Evolutionary conservation across 1,284 basidiomycete species (phyloP).

Genomic region (Wolfiporia cocos): DNA sequence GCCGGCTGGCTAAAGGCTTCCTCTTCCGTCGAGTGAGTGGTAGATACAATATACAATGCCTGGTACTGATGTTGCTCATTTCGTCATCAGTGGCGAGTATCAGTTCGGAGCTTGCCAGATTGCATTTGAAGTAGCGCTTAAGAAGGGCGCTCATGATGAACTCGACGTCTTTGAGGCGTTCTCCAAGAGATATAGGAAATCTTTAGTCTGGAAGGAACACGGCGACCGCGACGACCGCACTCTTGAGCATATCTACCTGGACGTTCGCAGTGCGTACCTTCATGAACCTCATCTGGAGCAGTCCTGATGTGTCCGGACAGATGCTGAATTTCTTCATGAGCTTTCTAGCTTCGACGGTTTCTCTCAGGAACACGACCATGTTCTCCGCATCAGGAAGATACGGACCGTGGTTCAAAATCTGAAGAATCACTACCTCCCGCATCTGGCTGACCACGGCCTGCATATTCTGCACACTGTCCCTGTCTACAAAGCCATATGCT

Average conservation of each 20-base stretch:
- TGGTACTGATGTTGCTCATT: not conserved
- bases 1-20: constrained; percentile 17
- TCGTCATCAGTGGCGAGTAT: constrained; percentile 7
- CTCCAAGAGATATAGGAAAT: constrained; percentile 12
- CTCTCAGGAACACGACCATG: constrained; percentile 12
- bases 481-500: constrained; percentile 16
- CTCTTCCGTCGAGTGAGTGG: constrained; percentile 15
- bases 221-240: constrained; percentile 10
- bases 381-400: constrained; percentile 19
- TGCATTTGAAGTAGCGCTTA: constrained; percentile 27
- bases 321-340: constrained; percentile 22
- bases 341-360: constrained; percentile 22
- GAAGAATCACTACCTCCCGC: constrained; percentile 22
- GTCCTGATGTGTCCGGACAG: constrained; percentile 9
- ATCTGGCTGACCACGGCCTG: constrained; percentile 17
- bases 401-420: constrained; percentile 24
- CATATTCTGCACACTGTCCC: constrained; percentile 27
- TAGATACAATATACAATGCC: not conserved
- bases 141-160: constrained; percentile 17
- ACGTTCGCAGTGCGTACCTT: constrained; percentile 22
- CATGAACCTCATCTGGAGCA: not conserved
- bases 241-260: constrained; percentile 24
- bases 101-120: constrained; percentile 22
- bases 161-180: constrained; percentile 6
- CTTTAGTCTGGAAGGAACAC: constrained; percentile 15